These are phyloP conservation scores for Brassica juncea DNA, from an alignment of 345 rosid genomes.

Conservation along the genomic window DNA sequence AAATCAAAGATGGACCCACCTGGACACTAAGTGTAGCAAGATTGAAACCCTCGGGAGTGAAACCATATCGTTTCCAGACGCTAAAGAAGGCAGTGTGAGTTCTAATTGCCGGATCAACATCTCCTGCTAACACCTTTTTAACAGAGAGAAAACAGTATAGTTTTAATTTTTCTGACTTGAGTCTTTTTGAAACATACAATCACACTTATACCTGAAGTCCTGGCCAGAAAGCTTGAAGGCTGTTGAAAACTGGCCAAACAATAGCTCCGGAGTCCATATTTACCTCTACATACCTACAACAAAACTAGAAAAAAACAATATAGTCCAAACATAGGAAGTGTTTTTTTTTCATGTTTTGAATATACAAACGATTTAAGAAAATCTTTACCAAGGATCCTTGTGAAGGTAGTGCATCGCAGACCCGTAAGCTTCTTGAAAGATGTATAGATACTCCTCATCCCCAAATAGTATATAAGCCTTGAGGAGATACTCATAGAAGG, in stretches of 20 bases:
- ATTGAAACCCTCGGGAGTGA: slow-evolving; percentile 96
- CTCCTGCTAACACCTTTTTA: slow-evolving; percentile 92
- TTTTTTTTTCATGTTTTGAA: slow-evolving; percentile 34
- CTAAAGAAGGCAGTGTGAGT: slow-evolving; percentile 97
- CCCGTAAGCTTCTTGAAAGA: slow-evolving; percentile 92
- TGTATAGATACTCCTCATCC: slow-evolving; percentile 87
- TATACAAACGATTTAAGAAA: slow-evolving; percentile 28
- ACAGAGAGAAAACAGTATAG: slow-evolving; percentile 24
- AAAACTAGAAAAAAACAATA: slow-evolving; percentile 25
- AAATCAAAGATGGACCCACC: slow-evolving; percentile 30
- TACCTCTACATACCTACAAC: slow-evolving; percentile 91
- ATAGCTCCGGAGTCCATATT: slow-evolving; percentile 98
- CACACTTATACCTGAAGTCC: slow-evolving; percentile 81
- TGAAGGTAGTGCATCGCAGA: slow-evolving; percentile 88
- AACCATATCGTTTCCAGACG: slow-evolving; percentile 93
- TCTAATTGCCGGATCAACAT: slow-evolving; percentile 90
- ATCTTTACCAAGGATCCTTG: slow-evolving; percentile 94
- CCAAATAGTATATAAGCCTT: slow-evolving; percentile 97
- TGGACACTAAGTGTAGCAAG: slow-evolving; percentile 70
- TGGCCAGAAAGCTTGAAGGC: slow-evolving; percentile 99
- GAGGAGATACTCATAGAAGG: slow-evolving; percentile 95
- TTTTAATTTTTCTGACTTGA: background rate
- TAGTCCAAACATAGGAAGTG: slow-evolving; percentile 31
- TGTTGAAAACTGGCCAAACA: slow-evolving; percentile 94
- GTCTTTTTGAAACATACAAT: background rate